Conservation (phyloP, 441 rosid genomes). For the Populus hybrid region DNA sequence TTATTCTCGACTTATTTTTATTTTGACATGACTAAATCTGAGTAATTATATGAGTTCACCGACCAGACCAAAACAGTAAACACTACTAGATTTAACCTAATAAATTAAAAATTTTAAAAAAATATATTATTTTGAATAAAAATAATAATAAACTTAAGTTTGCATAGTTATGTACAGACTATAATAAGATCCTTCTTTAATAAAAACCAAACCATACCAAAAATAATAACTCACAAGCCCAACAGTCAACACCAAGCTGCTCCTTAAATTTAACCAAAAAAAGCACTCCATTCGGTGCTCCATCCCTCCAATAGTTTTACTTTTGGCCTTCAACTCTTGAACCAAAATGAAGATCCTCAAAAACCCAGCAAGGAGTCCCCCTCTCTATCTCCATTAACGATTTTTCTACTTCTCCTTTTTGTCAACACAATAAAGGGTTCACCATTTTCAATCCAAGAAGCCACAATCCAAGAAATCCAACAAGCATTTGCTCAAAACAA, state of each 20-base stretch:
- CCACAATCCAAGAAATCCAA: not conserved
- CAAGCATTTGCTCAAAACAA: slow-evolving; percentile 7
- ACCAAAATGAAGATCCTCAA: not conserved
- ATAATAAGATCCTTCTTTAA: too few relatives aligned
- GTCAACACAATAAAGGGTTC: not conserved
- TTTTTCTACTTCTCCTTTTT: not conserved
- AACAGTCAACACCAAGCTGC: not conserved
- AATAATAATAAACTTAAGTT: too few relatives aligned
- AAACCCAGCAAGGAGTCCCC: not conserved
- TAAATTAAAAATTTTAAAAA: too few relatives aligned
- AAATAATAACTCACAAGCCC: not conserved
- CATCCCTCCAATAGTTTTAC: not conserved
- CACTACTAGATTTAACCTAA: too few relatives aligned
- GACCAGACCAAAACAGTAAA: too few relatives aligned
- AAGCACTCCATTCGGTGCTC: not conserved
- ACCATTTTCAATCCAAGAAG: not conserved
- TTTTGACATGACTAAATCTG: too few relatives aligned
- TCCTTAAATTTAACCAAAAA: not conserved
- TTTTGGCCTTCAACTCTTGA: not conserved
- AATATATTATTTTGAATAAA: too few relatives aligned
- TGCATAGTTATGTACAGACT: too few relatives aligned
- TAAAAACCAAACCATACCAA: too few relatives aligned
- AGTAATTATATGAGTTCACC: too few relatives aligned
- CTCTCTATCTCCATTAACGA: not conserved
- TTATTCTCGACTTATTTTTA: too few relatives aligned